Evolutionary conservation across 495 filamentous ascomycete genomes (phyloP).

Genomic region (Echria macrotheca): DNA sequence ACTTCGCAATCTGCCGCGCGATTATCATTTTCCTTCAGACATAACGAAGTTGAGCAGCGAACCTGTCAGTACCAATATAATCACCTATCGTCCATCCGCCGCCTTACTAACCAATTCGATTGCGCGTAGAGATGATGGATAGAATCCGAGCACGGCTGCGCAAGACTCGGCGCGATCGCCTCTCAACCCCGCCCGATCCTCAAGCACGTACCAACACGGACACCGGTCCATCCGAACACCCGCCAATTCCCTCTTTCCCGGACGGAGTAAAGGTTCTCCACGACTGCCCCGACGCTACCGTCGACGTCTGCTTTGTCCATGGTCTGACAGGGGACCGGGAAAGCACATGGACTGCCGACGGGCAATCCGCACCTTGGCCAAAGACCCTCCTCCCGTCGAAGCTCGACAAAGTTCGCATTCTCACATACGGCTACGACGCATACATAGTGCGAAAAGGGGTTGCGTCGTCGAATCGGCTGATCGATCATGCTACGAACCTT

Average conservation of each 20-base stretch:
- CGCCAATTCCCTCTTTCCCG: slow-evolving; percentile 8
- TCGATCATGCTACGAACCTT: slow-evolving; percentile 21
- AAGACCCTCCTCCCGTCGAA: slow-evolving; percentile 22
- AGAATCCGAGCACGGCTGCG: slow-evolving; percentile 3
- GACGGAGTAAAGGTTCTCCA: slow-evolving; percentile 16
- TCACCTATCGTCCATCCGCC: slow-evolving; percentile 1
- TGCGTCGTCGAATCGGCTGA: slow-evolving; percentile 15
- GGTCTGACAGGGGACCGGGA: slow-evolving; percentile 27
- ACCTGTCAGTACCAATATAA: slow-evolving; percentile 3
- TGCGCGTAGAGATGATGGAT: slow-evolving; percentile 4
- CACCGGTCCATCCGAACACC: slow-evolving; percentile 4
- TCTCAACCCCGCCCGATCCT: slow-evolving; percentile 1
- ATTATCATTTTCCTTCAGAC: slow-evolving; percentile 2
- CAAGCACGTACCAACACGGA: slow-evolving; percentile 8
- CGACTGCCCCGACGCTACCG: slow-evolving; percentile 13
- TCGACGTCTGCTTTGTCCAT: slow-evolving; percentile 28
- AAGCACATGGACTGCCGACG: slow-evolving; percentile 22
- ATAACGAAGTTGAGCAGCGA: slow-evolving; percentile 1
- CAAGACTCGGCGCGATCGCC: slow-evolving; percentile 5
- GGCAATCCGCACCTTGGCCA: slow-evolving; percentile 22
- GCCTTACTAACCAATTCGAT: slow-evolving; percentile 2
- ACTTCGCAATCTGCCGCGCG: slow-evolving; percentile 6
- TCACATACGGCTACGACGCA: slow-evolving; percentile 28
- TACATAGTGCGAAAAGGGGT: slow-evolving; percentile 12
- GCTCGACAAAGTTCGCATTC: slow-evolving; percentile 20